These are phyloP conservation scores for Solanum chiquidenum DNA, from an alignment of 257 asterid genomes.

Conservation along the genomic window DNA sequence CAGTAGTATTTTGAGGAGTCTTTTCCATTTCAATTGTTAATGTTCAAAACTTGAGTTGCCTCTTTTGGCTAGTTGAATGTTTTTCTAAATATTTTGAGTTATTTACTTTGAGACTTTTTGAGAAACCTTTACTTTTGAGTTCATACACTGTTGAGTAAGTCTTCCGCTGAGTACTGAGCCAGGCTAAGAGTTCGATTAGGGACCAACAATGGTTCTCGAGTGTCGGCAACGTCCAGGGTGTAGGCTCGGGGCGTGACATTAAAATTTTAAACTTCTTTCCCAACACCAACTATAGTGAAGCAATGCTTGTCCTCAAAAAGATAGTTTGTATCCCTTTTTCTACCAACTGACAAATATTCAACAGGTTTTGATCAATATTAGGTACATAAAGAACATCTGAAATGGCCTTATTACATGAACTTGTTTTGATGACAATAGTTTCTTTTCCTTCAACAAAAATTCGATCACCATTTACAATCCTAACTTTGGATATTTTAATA, in stretches of 20 bases:
- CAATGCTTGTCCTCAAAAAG: neutral
- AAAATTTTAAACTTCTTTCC: neutral
- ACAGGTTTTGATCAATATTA: neutral
- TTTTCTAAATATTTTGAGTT: neutral
- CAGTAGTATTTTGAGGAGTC: neutral
- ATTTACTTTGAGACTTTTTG: neutral
- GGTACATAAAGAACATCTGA: neutral
- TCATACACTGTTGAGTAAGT: neutral
- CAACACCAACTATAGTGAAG: neutral
- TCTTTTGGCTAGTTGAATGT: neutral
- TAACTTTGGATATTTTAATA: neutral
- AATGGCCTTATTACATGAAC: neutral
- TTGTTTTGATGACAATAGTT: neutral
- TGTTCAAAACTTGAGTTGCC: neutral
- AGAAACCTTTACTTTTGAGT: neutral
- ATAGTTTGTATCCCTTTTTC: neutral
- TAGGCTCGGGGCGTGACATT: neutral
- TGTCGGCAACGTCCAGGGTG: neutral
- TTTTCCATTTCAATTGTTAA: neutral
- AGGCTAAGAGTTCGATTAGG: no score
- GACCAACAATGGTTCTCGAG: neutral
- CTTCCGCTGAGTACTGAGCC: neutral
- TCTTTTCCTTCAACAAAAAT: neutral
- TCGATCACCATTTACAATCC: neutral
- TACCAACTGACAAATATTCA: neutral